phyloP scores from a whole-genome alignment of 768 basidiomycete genomes.

The Cystobasidium tubakii region DNA sequence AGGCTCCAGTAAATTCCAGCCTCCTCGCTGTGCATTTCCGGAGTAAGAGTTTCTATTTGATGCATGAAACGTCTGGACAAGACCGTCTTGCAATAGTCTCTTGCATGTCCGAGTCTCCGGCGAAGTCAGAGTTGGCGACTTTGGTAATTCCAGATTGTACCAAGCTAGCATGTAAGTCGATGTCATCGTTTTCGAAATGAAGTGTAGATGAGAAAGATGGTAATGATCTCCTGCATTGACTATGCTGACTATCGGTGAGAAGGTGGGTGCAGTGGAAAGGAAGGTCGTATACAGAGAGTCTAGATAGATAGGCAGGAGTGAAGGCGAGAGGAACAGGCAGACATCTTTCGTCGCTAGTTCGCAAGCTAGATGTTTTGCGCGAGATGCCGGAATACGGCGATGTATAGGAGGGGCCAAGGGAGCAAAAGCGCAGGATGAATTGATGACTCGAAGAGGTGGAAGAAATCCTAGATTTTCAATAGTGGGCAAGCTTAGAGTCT shows the following conservation, averaged over 20 bases:
- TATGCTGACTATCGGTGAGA: conserved; percentile 13
- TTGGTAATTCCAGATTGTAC: background rate
- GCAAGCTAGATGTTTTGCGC: conserved; percentile 40
- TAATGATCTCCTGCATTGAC: conserved; percentile 16
- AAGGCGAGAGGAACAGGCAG: conserved; percentile 36
- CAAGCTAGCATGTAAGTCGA: conserved; percentile 7
- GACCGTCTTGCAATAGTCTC: background rate
- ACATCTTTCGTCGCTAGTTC: conserved; percentile 38
- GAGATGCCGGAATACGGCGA: conserved; percentile 6
- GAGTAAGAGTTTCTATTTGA: background rate
- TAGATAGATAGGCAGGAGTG: conserved; percentile 21
- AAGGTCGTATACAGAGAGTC: conserved; percentile 42
- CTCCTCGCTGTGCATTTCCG: conserved; percentile 2
- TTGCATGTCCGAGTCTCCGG: background rate
- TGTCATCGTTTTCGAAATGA: conserved; percentile 16
- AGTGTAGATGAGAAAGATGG: background rate
- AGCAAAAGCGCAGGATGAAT: conserved; percentile 1
- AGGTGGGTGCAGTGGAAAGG: background rate
- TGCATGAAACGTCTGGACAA: conserved; percentile 1
- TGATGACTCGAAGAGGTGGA: conserved; percentile 12
- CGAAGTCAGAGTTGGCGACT: background rate
- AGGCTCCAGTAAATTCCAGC: conserved; percentile 40
- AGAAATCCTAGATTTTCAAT: background rate
- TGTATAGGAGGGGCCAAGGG: conserved; percentile 2
- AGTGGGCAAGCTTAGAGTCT: background rate